Percentiles rank a stretch among this genome's conserved stretches.
Conservation (phyloP, 352 stramenopile species). For the Thalassiosira ordinaria region DNA sequence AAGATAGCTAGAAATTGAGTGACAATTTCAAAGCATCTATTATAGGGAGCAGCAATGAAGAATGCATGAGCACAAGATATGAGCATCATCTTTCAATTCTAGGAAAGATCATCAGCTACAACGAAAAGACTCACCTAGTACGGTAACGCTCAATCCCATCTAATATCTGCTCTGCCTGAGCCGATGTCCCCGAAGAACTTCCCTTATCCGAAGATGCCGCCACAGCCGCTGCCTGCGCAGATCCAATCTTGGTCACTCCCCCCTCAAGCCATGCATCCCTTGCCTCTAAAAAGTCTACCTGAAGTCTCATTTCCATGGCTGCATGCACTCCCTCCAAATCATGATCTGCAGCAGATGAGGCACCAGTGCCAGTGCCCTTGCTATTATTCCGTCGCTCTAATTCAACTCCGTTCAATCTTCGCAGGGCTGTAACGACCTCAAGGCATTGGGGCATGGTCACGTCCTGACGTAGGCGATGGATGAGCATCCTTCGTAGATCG, state of each 20-base stretch:
- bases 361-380: slow-evolving; percentile 17
- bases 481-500: slow-evolving; percentile 77
- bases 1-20: slow-evolving; percentile 86
- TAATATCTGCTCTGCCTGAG: slow-evolving; percentile 75
- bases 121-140: no score
- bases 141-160: slow-evolving; percentile 85
- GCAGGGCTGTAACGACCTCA: slow-evolving; percentile 85
- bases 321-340: slow-evolving; percentile 77
- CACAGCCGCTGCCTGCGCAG: slow-evolving; percentile 36
- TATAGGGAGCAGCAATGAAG: no score
- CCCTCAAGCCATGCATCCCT: slow-evolving; percentile 83
- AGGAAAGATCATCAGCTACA: no score
- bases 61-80: no score
- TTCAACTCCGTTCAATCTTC: slow-evolving; percentile 86
- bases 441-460: slow-evolving; percentile 86
- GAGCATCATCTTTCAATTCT: no score
- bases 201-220: slow-evolving; percentile 25
- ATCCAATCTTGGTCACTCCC: slow-evolving; percentile 48
- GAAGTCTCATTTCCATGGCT: slow-evolving; percentile 81
- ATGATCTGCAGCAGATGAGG: slow-evolving; percentile 22
- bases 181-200: slow-evolving; percentile 41
- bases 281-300: slow-evolving; percentile 87
- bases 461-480: slow-evolving; percentile 74
- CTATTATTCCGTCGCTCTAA: slow-evolving; percentile 74
- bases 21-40: slow-evolving; percentile 86